These are phyloP conservation scores for Achaetomium macrosporum DNA, from an alignment of 2,329 filamentous ascomycete genomes.

Conservation along the genomic window DNA sequence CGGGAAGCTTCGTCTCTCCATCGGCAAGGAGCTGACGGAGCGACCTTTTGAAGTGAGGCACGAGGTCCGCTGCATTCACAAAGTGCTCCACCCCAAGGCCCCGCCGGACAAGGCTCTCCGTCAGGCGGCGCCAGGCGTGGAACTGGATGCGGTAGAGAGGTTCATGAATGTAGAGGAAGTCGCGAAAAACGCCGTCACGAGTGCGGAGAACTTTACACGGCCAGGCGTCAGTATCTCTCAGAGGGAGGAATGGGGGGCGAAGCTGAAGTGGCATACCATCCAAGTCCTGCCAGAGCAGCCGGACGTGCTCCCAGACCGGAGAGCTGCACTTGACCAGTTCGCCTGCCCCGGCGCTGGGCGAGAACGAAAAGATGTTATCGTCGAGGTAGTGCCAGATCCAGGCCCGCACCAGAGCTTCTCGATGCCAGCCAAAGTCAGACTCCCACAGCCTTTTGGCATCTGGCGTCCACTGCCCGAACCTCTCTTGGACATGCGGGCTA, in stretches of 20 bases:
- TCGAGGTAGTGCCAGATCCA: slow-evolving; percentile 2
- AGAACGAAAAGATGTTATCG: not conserved
- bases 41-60: not conserved
- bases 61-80: not conserved
- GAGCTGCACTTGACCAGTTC: too few relatives aligned
- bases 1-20: not conserved
- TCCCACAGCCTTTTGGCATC: not conserved
- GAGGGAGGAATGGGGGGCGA: too few relatives aligned
- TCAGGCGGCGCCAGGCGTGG: not conserved
- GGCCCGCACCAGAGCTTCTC: not conserved
- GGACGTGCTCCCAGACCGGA: not conserved
- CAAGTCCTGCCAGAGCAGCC: not conserved
- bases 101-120: not conserved
- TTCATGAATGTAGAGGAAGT: too few relatives aligned
- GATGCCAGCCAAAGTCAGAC: not conserved
- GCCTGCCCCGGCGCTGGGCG: not conserved
- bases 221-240: too few relatives aligned
- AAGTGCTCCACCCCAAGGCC: not conserved
- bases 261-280: not conserved
- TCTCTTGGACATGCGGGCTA: not conserved
- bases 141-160: not conserved
- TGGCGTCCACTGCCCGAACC: not conserved
- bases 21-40: not conserved
- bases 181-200: not conserved
- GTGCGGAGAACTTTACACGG: not conserved